phyloP scores from a whole-genome alignment of 768 basidiomycete genomes.

The Suillus placidus region DNA sequence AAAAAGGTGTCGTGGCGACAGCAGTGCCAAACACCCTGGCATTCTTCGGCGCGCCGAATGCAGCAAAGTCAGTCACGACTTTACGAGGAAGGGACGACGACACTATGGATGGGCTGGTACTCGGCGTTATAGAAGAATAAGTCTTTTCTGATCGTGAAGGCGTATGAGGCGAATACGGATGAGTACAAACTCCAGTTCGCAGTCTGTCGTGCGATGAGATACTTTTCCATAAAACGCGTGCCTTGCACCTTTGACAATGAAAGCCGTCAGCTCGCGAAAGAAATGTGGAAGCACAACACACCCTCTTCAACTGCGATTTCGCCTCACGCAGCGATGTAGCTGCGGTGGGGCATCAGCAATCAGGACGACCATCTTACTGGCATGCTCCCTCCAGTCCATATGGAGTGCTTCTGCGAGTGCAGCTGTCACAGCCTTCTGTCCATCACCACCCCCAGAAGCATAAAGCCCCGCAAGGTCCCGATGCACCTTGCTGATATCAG shows the following conservation, averaged over 20 bases:
- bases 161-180: slow-evolving; percentile 51
- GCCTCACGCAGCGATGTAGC: slow-evolving; percentile 74
- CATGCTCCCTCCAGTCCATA: slow-evolving; percentile 87
- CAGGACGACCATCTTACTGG: slow-evolving; percentile 95
- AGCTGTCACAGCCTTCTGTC: slow-evolving; percentile 96
- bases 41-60: slow-evolving; percentile 76
- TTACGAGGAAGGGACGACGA: slow-evolving; percentile 77
- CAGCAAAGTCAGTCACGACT: slow-evolving; percentile 85
- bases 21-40: slow-evolving; percentile 85
- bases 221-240: slow-evolving; percentile 97
- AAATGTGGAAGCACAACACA: slow-evolving; percentile 36
- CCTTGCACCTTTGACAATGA: slow-evolving; percentile 70
- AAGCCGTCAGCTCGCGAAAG: slow-evolving; percentile 9
- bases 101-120: slow-evolving; percentile 28
- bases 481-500: slow-evolving; percentile 86
- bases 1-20: slow-evolving; percentile 82
- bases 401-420: slow-evolving; percentile 83
- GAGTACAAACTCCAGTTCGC: slow-evolving; percentile 54
- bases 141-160: slow-evolving; percentile 46
- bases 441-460: slow-evolving; percentile 91
- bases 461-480: slow-evolving; percentile 81
- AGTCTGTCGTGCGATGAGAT: slow-evolving; percentile 72
- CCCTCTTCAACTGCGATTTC: slow-evolving; percentile 77
- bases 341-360: slow-evolving; percentile 98
- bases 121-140: slow-evolving; percentile 29